These are phyloP conservation scores for Yamadazyma sp. DNA, from an alignment of 1,139 yeast species.

Conservation along the genomic window DNA sequence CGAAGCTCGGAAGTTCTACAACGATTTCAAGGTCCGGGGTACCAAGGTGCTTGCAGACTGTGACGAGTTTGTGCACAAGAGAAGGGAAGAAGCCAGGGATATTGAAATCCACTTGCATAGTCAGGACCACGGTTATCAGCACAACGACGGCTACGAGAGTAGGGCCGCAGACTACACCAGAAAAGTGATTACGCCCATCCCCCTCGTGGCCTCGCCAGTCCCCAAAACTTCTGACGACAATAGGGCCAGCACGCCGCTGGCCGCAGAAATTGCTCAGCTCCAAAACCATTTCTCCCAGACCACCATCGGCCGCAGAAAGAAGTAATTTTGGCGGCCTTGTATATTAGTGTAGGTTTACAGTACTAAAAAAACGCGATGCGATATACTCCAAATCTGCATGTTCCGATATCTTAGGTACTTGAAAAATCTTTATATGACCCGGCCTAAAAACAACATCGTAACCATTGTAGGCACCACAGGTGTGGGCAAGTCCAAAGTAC, in stretches of 20 bases:
- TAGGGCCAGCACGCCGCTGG: conserved; percentile 9
- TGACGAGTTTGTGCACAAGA: conserved; percentile 51
- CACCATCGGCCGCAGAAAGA: conserved; percentile 1
- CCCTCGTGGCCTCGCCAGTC: conserved; percentile 15
- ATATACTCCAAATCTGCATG: conserved; percentile 2
- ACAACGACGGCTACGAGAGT: no score
- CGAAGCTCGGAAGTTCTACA: conserved; percentile 73
- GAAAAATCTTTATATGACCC: conserved; percentile 25
- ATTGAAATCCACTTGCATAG: conserved; percentile 29
- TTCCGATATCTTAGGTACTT: conserved; percentile 21
- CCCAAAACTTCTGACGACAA: conserved; percentile 4
- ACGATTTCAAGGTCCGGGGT: conserved; percentile 55
- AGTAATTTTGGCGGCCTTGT: neutral
- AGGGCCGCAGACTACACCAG: neutral
- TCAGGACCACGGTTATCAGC: neutral
- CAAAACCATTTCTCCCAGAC: conserved; percentile 16
- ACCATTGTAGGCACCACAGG: conserved; percentile 96
- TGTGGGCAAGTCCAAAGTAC: conserved; percentile 89
- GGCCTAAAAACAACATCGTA: conserved; percentile 44
- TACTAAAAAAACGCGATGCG: conserved; percentile 4
- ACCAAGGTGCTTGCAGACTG: conserved; percentile 49
- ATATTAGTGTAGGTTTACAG: neutral
- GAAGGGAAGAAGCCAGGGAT: conserved; percentile 57
- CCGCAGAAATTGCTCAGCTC: conserved; percentile 12
- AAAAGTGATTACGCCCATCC: conserved; percentile 17